Evolutionary conservation across 805 yeast genomes (phyloP).

Genomic region (Metahyphopichia silvanorum): DNA sequence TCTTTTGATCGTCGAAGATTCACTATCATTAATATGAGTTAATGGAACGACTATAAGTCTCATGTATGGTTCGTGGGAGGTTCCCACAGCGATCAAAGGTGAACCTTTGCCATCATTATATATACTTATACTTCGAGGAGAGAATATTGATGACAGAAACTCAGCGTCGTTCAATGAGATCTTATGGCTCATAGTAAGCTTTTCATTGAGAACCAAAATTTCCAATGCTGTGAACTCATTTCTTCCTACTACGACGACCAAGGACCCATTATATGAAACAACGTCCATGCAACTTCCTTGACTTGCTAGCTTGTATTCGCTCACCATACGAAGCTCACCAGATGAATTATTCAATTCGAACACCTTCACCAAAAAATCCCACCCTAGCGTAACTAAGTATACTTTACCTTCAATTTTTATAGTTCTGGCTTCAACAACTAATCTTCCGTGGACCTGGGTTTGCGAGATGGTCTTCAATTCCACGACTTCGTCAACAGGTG

Average conservation of each 20-base stretch:
- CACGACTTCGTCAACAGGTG: conserved; percentile 2
- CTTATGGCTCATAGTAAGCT: conserved; percentile 35
- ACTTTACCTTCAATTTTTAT: conserved; percentile 15
- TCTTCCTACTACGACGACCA: conserved; percentile 53
- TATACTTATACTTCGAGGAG: conserved; percentile 46
- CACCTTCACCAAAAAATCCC: conserved; percentile 49
- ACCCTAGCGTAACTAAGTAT: conserved; percentile 54
- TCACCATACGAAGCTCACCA: conserved; percentile 2
- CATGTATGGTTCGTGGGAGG: conserved; percentile 79
- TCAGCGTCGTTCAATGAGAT: conserved; percentile 72
- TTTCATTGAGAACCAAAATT: conserved; percentile 27
- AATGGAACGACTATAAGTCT: conserved; percentile 51
- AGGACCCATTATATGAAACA: conserved; percentile 17
- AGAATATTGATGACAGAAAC: conserved; percentile 61
- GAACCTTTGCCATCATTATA: conserved; percentile 7
- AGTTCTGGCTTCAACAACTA: conserved; percentile 36
- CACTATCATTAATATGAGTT: background rate
- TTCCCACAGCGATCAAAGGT: conserved; percentile 55
- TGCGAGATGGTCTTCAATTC: conserved; percentile 8
- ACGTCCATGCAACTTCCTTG: conserved; percentile 53
- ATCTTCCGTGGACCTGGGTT: conserved; percentile 30
- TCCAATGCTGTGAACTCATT: conserved; percentile 57
- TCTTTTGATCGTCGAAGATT: conserved; percentile 14
- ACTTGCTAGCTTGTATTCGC: conserved; percentile 36
- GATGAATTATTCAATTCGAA: conserved; percentile 18